Evolutionary conservation across 176 grass and related monocot species (phyloP).

Genomic region (Carex littledalei): DNA sequence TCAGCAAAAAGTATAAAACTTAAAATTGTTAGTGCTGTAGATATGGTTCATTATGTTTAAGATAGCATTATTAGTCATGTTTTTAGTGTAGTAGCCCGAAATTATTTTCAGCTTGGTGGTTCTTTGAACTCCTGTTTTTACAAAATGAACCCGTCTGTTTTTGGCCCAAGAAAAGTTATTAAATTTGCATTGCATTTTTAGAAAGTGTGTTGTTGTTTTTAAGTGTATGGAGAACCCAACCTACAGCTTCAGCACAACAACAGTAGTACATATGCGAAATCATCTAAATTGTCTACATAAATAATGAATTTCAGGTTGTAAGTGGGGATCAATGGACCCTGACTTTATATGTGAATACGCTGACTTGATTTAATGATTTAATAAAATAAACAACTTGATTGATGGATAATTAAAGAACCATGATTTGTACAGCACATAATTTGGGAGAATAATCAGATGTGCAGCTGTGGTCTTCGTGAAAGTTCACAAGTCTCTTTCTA

Average conservation of each 20-base stretch:
- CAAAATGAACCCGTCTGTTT: not conserved
- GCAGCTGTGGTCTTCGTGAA: not conserved
- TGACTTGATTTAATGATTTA: not conserved
- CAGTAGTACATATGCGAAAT: not conserved
- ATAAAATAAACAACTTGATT: not conserved
- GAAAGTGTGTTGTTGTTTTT: not conserved
- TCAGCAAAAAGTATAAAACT: constrained; percentile 41
- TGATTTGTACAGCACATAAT: not conserved
- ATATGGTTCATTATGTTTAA: not conserved
- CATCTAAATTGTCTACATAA: not conserved
- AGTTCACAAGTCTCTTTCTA: constrained; percentile 2
- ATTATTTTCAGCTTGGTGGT: not conserved
- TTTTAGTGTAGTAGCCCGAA: not conserved
- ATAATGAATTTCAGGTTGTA: not conserved
- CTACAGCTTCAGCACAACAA: too few species aligned
- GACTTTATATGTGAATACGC: not conserved
- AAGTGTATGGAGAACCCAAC: not conserved
- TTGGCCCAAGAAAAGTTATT: not conserved
- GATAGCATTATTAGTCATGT: not conserved
- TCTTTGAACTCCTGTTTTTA: not conserved
- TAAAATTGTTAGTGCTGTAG: not conserved
- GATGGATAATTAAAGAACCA: not conserved
- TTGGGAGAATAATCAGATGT: not conserved
- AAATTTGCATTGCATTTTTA: not conserved
- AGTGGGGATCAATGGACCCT: not conserved